Evolutionary conservation across 2,329 filamentous ascomycete species (phyloP).

Genomic region (Stenocarpella maydis): DNA sequence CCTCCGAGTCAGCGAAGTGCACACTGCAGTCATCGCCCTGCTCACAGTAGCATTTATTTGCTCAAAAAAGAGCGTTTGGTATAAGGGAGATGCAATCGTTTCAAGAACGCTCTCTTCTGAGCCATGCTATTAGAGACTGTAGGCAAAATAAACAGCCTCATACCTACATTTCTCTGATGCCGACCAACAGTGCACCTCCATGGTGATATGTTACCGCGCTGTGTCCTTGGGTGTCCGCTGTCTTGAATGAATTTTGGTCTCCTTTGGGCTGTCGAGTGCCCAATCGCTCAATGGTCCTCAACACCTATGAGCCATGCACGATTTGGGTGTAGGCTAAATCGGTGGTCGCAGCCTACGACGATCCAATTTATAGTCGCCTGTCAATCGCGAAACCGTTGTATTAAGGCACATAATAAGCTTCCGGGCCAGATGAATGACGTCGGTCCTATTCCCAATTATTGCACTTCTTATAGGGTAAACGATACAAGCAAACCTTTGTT

Average conservation of each 20-base stretch:
- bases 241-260: too few species aligned
- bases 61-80: too few species aligned
- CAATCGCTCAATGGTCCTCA: background rate
- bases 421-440: background rate
- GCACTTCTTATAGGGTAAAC: background rate
- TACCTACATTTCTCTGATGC: too few species aligned
- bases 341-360: background rate
- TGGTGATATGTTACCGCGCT: background rate
- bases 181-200: background rate
- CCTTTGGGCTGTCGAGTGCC: background rate
- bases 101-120: too few species aligned
- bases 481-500: background rate
- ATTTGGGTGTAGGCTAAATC: background rate
- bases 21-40: too few species aligned
- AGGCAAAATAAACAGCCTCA: too few species aligned
- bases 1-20: too few species aligned
- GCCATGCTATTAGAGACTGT: too few species aligned
- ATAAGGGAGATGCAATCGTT: too few species aligned
- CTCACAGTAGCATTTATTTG: too few species aligned
- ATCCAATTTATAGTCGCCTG: background rate
- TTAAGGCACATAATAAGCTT: background rate
- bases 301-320: background rate
- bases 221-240: background rate
- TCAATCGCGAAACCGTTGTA: background rate
- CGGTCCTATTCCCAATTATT: background rate